A percentile compares a stretch with the other conserved stretches of the same genome.
Evolutionary conservation across 2,329 filamentous ascomycete species (phyloP).

Genomic region (Neofusicoccum laricinum): DNA sequence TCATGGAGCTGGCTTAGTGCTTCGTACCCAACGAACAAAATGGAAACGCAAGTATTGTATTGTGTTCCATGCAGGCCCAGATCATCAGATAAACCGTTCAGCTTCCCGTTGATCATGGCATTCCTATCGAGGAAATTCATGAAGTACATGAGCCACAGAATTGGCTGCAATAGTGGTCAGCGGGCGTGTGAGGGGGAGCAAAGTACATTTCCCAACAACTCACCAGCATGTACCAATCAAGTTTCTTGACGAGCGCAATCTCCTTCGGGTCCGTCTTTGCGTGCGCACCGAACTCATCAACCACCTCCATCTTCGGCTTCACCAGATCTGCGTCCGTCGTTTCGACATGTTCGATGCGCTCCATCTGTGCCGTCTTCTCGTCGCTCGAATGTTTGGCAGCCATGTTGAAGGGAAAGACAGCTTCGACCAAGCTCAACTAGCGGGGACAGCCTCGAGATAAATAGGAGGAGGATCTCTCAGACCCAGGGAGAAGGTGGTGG

Average conservation of each 20-base stretch:
- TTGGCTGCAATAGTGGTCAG: constrained; percentile 26
- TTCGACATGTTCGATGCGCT: constrained; percentile 4
- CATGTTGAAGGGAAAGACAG: background rate
- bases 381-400: background rate
- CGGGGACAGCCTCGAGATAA: background rate
- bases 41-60: constrained; percentile 53
- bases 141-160: constrained; percentile 42
- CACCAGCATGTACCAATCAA: constrained; percentile 28
- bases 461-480: background rate
- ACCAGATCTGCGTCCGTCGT: background rate
- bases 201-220: background rate
- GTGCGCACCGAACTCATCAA: constrained; percentile 34
- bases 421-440: background rate
- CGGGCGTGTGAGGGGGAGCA: background rate
- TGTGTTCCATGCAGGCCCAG: background rate
- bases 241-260: constrained; percentile 32
- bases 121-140: constrained; percentile 50
- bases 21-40: constrained; percentile 50
- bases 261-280: constrained; percentile 34
- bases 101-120: constrained; percentile 62
- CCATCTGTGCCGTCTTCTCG: background rate
- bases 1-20: constrained; percentile 42
- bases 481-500: background rate
- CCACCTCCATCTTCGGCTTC: constrained; percentile 20
- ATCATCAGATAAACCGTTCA: constrained; percentile 62